Conservation (phyloP, 352 stramenopile genomes). For the Thraustochytrium sp. region DNA sequence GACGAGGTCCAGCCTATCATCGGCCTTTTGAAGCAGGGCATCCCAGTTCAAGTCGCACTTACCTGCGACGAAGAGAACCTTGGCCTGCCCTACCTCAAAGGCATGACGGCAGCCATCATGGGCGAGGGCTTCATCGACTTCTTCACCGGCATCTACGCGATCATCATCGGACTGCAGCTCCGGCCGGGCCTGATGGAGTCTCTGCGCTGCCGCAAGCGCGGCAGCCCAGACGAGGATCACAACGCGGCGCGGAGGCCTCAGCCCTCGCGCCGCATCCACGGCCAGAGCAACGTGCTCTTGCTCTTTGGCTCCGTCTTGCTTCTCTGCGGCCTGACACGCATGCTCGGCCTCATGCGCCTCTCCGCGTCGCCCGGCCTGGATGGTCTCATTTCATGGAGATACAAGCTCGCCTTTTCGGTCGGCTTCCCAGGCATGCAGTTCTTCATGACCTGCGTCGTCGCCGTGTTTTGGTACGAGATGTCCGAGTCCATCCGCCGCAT, state of each 20-base stretch:
- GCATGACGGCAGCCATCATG: neutral
- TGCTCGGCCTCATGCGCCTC: neutral
- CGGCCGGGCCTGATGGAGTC: no score
- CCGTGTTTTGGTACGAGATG: neutral
- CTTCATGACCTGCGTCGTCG: neutral
- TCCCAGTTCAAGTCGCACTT: neutral
- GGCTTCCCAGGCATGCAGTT: neutral
- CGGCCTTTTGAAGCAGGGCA: neutral
- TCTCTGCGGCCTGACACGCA: neutral
- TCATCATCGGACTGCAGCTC: neutral
- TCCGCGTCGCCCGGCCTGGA: neutral
- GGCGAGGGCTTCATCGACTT: neutral
- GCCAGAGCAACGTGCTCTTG: neutral
- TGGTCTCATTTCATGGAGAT: neutral
- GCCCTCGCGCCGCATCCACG: neutral
- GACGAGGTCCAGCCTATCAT: neutral
- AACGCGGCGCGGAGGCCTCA: neutral
- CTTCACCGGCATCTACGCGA: neutral
- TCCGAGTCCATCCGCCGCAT: neutral
- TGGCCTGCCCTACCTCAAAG: neutral
- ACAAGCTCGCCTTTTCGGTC: neutral
- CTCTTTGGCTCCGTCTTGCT: neutral
- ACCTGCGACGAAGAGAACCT: neutral
- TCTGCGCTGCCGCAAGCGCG: neutral
- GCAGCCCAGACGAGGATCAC: neutral